These are phyloP conservation scores for Fusarium siculi DNA, from an alignment of 2,329 filamentous ascomycete species.

Conservation along the genomic window DNA sequence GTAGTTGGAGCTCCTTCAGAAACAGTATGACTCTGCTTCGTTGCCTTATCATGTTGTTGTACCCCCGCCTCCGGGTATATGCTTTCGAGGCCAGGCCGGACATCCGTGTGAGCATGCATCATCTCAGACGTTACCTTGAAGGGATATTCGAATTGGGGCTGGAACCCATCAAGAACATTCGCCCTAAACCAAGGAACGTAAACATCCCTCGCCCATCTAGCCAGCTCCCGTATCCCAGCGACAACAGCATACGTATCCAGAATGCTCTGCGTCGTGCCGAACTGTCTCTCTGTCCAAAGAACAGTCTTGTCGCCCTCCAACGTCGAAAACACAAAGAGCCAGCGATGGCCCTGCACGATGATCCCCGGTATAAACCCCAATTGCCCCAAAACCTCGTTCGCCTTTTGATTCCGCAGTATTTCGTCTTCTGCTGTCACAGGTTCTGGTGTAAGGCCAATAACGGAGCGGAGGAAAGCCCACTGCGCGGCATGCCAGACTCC, in stretches of 20 bases:
- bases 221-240: constrained; percentile 27
- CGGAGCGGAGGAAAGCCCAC: constrained; percentile 20
- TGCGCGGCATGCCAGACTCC: constrained; percentile 31
- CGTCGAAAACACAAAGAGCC: constrained; percentile 37
- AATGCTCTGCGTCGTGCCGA: constrained; percentile 31
- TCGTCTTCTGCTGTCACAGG: background rate
- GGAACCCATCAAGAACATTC: background rate
- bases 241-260: constrained; percentile 27
- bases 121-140: too few species aligned
- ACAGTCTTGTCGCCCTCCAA: constrained; percentile 16
- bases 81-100: too few species aligned
- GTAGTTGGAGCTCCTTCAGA: too few species aligned
- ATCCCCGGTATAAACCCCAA: constrained; percentile 35
- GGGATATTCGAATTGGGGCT: too few species aligned
- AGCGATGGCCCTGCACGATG: constrained; percentile 32
- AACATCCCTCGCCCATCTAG: constrained; percentile 17
- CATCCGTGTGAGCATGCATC: too few species aligned
- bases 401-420: background rate
- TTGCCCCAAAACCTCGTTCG: background rate
- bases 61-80: too few species aligned
- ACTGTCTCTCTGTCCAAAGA: constrained; percentile 30
- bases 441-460: background rate
- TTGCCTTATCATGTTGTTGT: too few species aligned
- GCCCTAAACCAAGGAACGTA: constrained; percentile 33
- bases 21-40: too few species aligned